Conservation (phyloP, 768 basidiomycete species). For the Hydnum rufescens region DNA sequence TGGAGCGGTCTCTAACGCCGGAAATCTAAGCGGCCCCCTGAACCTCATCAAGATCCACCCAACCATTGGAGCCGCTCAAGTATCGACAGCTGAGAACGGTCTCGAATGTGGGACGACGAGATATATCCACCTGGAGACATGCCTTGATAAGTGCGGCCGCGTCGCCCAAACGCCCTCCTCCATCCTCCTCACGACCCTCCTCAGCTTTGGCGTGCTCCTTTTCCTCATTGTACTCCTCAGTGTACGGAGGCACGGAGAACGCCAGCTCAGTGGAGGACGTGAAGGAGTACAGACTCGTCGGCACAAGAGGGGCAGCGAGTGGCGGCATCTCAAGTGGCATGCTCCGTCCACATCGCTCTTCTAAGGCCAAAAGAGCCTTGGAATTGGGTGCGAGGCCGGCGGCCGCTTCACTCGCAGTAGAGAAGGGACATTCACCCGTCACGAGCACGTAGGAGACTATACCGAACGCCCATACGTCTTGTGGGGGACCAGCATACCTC, state of each 20-base stretch:
- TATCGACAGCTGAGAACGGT: conserved; percentile 62
- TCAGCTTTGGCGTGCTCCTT: conserved; percentile 33
- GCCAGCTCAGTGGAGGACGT: conserved; percentile 58
- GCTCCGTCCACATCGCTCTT: conserved; percentile 7
- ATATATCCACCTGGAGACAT: conserved; percentile 65
- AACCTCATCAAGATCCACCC: conserved; percentile 24
- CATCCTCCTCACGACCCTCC: conserved; percentile 62
- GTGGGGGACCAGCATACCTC: conserved; percentile 86
- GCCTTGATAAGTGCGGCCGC: conserved; percentile 67
- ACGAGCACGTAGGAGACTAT: conserved; percentile 92
- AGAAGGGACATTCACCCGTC: conserved; percentile 80
- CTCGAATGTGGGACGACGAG: conserved; percentile 70
- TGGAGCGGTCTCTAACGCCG: too few relatives aligned
- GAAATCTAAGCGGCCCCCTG: too few relatives aligned
- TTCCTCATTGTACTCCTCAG: conserved; percentile 42
- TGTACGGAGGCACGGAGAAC: conserved; percentile 4
- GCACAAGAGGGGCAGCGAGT: conserved; percentile 25
- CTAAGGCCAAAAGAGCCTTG: conserved; percentile 15
- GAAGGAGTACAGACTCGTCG: neutral
- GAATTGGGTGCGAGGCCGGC: conserved; percentile 36
- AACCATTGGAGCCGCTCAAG: conserved; percentile 57
- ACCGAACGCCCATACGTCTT: conserved; percentile 96
- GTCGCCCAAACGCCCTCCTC: conserved; percentile 67
- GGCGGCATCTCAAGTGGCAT: conserved; percentile 24
- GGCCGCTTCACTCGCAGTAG: conserved; percentile 78